Percentiles rank a stretch among this genome's conserved stretches.
Evolutionary conservation across 2,329 filamentous ascomycete genomes (phyloP).

Genomic region (Scopulariopsis brevicaulis): DNA sequence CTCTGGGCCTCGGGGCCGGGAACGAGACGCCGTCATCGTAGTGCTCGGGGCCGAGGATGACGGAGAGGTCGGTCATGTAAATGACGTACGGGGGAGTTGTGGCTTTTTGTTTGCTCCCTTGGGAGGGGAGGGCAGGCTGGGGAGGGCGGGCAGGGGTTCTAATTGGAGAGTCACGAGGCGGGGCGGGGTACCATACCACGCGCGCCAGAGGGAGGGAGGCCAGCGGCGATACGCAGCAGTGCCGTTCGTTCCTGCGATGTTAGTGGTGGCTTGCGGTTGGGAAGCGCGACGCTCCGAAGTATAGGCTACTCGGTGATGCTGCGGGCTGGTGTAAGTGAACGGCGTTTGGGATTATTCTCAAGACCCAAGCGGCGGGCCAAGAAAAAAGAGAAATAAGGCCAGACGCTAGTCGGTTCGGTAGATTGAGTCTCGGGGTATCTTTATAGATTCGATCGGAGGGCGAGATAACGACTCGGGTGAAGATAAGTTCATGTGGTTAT

Average conservation of each 20-base stretch:
- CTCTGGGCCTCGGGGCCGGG: slow-evolving; percentile 8
- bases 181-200: neutral
- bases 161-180: neutral
- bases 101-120: neutral
- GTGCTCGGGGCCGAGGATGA: slow-evolving; percentile 35
- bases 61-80: slow-evolving; percentile 20
- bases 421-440: neutral
- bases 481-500: neutral
- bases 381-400: neutral
- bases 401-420: neutral
- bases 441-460: neutral
- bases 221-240: neutral
- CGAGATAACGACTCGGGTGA: neutral
- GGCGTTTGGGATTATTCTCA: neutral
- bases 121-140: neutral
- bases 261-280: neutral
- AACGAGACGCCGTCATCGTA: slow-evolving; percentile 24
- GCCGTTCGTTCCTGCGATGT: neutral
- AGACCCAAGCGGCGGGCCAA: too few species aligned
- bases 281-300: neutral
- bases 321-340: neutral
- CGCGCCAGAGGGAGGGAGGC: neutral
- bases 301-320: neutral
- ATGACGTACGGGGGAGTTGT: neutral
- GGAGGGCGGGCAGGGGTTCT: neutral